phyloP scores from a whole-genome alignment of 2,329 filamentous ascomycete genomes.

The Phialophora chinensis region DNA sequence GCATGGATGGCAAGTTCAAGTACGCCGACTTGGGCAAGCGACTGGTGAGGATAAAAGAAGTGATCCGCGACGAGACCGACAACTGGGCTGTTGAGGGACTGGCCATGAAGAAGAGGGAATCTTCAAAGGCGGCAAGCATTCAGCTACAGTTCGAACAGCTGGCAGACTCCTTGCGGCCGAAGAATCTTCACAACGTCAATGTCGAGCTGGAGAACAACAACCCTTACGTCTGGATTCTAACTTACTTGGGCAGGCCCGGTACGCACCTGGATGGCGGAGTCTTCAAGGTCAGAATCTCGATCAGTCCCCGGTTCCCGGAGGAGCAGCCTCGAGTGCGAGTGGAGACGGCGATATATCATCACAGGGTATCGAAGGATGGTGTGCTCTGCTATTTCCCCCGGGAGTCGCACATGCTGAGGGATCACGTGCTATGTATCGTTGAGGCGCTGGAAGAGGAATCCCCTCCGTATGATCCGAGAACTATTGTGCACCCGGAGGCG shows the following conservation, averaged over 20 bases:
- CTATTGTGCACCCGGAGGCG: conserved; percentile 83
- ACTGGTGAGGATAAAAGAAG: conserved; percentile 70
- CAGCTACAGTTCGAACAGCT: conserved; percentile 85
- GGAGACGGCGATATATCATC: conserved; percentile 83
- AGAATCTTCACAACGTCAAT: conserved; percentile 73
- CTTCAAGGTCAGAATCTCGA: conserved; percentile 77
- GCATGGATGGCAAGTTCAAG: conserved; percentile 85
- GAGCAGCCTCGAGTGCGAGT: conserved; percentile 85
- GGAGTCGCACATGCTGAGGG: conserved; percentile 74
- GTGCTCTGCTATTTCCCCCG: conserved; percentile 78
- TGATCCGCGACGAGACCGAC: conserved; percentile 73
- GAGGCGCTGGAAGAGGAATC: conserved; percentile 83
- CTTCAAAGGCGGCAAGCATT: conserved; percentile 79
- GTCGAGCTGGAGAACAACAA: conserved; percentile 79
- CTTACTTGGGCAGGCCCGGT: conserved; percentile 90
- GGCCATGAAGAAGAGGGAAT: conserved; percentile 66
- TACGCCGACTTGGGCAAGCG: conserved; percentile 76
- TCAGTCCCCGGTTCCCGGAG: conserved; percentile 85
- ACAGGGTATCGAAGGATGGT: conserved; percentile 79
- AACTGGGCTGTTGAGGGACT: conserved; percentile 75
- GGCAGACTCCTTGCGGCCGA: conserved; percentile 72
- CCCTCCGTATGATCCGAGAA: conserved; percentile 87
- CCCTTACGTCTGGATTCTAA: conserved; percentile 86
- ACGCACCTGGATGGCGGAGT: conserved; percentile 91
- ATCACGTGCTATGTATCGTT: conserved; percentile 84